Conservation (phyloP, 495 filamentous ascomycete genomes). For the Xylaria cubensis region DNA sequence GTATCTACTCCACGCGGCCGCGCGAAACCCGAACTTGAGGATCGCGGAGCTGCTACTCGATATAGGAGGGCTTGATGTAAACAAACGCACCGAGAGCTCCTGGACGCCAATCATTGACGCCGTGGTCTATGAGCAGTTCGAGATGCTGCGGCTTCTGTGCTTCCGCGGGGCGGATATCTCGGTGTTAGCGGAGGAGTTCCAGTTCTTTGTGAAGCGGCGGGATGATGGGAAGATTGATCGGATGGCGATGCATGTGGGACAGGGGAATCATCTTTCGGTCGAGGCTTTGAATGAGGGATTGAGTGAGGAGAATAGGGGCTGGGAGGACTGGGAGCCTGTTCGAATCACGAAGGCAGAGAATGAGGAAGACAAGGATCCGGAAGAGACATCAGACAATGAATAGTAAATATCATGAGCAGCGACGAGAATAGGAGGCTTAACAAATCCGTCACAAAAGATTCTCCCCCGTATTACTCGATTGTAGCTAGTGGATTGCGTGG, state of each 20-base stretch:
- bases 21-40: not conserved
- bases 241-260: not conserved
- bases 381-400: not conserved
- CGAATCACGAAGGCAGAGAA: not conserved
- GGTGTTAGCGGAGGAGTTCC: not conserved
- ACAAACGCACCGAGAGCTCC: not conserved
- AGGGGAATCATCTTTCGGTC: not conserved
- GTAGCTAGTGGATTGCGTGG: too few relatives aligned
- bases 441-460: too few relatives aligned
- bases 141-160: not conserved
- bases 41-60: not conserved
- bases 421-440: too few relatives aligned
- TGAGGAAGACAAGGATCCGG: not conserved
- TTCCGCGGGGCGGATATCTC: not conserved
- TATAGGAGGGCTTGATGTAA: not conserved
- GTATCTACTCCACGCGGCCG: not conserved
- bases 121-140: not conserved
- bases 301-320: not conserved
- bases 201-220: not conserved
- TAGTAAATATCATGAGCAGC: not conserved
- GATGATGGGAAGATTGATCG: constrained; percentile 4
- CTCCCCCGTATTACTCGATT: too few relatives aligned
- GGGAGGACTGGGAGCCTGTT: constrained; percentile 1
- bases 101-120: constrained; percentile 2
- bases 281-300: constrained; percentile 3